These are phyloP conservation scores for Paramecium caudatum DNA, from an alignment of 73 alveolate species.

Conservation along the genomic window DNA sequence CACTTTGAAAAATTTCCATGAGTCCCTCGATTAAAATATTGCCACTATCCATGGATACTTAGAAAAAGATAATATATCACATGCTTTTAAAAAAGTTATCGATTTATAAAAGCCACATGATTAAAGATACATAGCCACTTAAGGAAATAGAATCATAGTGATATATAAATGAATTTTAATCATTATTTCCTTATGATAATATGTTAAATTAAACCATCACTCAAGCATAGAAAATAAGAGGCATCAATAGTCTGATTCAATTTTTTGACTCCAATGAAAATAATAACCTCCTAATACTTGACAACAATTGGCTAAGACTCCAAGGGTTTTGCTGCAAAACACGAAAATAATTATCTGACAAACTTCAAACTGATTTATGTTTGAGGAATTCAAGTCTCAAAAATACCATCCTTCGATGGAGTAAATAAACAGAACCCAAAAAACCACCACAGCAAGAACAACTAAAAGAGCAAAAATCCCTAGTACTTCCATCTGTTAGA, in stretches of 20 bases:
- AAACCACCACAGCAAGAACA: conserved; percentile 1
- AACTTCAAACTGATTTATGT: not conserved
- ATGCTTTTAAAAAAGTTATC: too few species aligned
- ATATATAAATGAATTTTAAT: too few species aligned
- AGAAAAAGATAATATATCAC: too few species aligned
- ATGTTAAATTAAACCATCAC: conserved; percentile 36
- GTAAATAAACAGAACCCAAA: conserved; percentile 1
- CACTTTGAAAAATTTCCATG: too few species aligned
- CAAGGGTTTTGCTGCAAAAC: conserved; percentile 29
- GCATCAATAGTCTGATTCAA: not conserved
- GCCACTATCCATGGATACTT: too few species aligned
- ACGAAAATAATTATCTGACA: not conserved
- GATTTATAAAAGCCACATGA: too few species aligned
- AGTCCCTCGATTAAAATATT: too few species aligned
- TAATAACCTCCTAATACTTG: not conserved
- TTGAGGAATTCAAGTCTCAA: not conserved
- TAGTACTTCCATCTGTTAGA: not conserved
- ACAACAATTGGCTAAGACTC: not conserved
- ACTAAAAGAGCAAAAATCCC: conserved; percentile 9
- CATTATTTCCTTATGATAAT: not conserved
- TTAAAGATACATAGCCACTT: too few species aligned
- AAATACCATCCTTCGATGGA: not conserved
- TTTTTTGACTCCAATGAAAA: not conserved
- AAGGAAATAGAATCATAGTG: too few species aligned
- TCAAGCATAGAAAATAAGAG: not conserved